Base-by-base conservation (phyloP, 2,329 filamentous ascomycete species). In the Aspergillus puulaauensis region DNA sequence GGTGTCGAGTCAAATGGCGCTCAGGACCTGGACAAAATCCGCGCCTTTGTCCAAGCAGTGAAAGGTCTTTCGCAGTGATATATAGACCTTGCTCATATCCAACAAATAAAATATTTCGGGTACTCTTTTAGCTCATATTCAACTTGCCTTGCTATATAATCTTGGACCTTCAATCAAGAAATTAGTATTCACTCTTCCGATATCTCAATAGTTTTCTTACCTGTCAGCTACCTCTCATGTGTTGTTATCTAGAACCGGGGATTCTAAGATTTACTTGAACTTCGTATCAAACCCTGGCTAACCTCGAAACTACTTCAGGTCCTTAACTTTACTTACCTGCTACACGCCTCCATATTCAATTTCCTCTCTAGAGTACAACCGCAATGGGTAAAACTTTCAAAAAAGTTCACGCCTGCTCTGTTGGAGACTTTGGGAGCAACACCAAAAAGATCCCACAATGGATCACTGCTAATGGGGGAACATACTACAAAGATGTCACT, bases 1-100 rank as follows among this genome's bases (percentile, higher is more conserved):
- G 96, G 96, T 0, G 92, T 99, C 2, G 95, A 98, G 76, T 87
- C 86, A 37, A 84, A 89, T 65, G 93, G 92, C 2, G 80, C 86
- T 70, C 95, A 99, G 75, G 90, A 88, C 73, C 68, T 93, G 57
- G 84, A 86, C 17, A 96, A 89, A 78, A 98, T 99, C 65, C 80
- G 81, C 62, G 85, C 83, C 4, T 99, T 99, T 75, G 81, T 98
- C 41, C 83, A 85, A 70, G 86, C 86, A 37, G 90, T 87, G 0
- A 95, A 95, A 73, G 74, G 76, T 33, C 78, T 70, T 56, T 64
- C 62, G 47, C 55, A 58, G 33, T 75, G 59, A 69, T 62, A 35
- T 49, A 17, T 39, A 35, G 45, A 6, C 33, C 35, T 27, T 17
- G 24, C 49, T 27, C 14, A 54, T 54, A 40, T 49, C 17, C 15